These are phyloP conservation scores for Quillaja saponaria DNA, from an alignment of 306 rosid species.

Conservation along the genomic window DNA sequence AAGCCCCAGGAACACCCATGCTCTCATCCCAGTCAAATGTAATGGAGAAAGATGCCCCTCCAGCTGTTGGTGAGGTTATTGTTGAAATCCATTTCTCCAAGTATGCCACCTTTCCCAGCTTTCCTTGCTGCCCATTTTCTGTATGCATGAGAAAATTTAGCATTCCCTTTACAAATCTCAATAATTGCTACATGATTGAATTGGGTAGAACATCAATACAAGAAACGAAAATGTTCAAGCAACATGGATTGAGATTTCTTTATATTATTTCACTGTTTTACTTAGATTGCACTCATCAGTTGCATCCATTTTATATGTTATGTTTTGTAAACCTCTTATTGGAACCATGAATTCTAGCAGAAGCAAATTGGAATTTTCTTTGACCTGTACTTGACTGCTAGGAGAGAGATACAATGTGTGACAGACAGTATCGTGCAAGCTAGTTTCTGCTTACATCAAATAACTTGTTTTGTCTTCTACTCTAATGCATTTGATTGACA, in stretches of 20 bases:
- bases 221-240: too few relatives aligned
- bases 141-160: not conserved
- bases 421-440: not conserved
- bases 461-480: conserved; percentile 4
- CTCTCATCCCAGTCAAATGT: conserved; percentile 73
- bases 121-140: conserved; percentile 52
- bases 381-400: not conserved
- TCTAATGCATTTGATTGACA: not conserved
- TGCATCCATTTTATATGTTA: too few relatives aligned
- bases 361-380: not conserved
- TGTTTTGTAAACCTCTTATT: too few relatives aligned
- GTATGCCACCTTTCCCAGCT: conserved; percentile 53
- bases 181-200: too few relatives aligned
- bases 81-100: conserved; percentile 76
- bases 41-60: conserved; percentile 47
- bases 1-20: conserved; percentile 78
- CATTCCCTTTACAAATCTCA: too few relatives aligned
- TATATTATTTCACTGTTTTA: too few relatives aligned
- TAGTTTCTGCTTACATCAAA: too few relatives aligned
- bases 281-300: too few relatives aligned
- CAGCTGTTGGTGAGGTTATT: conserved; percentile 37
- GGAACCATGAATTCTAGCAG: not conserved
- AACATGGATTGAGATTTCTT: too few relatives aligned
- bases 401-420: not conserved
- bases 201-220: too few relatives aligned